Evolutionary conservation across 768 basidiomycete genomes (phyloP).

Genomic region (Nidularia pulvinata): DNA sequence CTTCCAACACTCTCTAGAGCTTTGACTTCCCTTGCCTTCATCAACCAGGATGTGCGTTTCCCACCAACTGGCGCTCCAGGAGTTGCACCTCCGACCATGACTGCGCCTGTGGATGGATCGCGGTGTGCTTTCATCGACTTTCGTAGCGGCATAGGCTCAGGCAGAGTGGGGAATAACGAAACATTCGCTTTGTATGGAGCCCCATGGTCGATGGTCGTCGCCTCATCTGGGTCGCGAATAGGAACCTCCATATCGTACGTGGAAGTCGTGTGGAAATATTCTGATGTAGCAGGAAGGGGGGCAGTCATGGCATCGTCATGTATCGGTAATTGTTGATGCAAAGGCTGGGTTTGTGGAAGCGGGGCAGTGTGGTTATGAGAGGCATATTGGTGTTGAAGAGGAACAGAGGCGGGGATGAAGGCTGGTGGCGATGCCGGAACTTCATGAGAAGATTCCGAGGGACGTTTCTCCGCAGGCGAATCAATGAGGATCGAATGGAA

Average conservation of each 20-base stretch:
- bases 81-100: constrained; percentile 31
- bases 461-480: constrained; percentile 20
- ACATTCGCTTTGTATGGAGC: constrained; percentile 32
- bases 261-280: constrained; percentile 1
- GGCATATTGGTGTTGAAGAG: neutral
- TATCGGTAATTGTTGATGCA: neutral
- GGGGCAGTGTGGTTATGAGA: neutral
- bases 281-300: constrained; percentile 1
- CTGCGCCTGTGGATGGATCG: constrained; percentile 36
- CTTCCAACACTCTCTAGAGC: constrained; percentile 57
- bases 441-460: neutral
- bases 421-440: neutral
- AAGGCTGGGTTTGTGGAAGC: neutral
- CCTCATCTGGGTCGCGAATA: constrained; percentile 25
- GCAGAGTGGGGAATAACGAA: constrained; percentile 59
- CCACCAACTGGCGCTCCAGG: constrained; percentile 41
- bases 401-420: neutral
- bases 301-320: constrained; percentile 2
- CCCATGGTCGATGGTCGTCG: neutral
- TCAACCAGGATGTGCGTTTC: constrained; percentile 81
- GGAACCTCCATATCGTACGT: constrained; percentile 23
- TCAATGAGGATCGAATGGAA: constrained; percentile 36
- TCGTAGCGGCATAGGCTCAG: constrained; percentile 66
- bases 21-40: constrained; percentile 74
- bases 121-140: constrained; percentile 59